phyloP scores from a whole-genome alignment of 345 rosid species.

The Eucalyptus grandis region DNA sequence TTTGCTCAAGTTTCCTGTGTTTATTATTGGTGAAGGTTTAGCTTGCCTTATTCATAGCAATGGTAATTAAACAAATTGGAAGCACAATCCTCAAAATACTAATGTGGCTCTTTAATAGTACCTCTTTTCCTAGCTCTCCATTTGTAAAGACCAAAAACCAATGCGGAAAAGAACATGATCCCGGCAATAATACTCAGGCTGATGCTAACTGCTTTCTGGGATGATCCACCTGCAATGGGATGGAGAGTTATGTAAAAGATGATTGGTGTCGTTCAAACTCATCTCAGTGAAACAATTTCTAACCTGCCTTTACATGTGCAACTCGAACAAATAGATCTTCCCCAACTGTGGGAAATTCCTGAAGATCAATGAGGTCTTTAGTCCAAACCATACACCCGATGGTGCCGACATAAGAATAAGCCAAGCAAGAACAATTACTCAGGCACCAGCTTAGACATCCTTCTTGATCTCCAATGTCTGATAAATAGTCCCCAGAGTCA shows the following conservation, averaged over 20 bases:
- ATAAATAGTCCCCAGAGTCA: not conserved
- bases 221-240: not conserved
- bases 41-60: not conserved
- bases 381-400: constrained; percentile 1
- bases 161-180: not conserved
- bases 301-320: not conserved
- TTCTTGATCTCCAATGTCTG: not conserved
- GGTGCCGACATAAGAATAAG: not conserved
- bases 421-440: constrained; percentile 6
- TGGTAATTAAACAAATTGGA: not conserved
- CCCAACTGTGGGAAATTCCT: not conserved
- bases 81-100: not conserved
- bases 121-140: not conserved
- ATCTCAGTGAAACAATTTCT: not conserved
- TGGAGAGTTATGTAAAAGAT: not conserved
- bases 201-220: not conserved
- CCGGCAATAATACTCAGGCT: not conserved
- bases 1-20: not conserved
- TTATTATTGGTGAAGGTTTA: not conserved
- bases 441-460: constrained; percentile 10
- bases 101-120: not conserved
- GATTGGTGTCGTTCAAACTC: not conserved
- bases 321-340: not conserved
- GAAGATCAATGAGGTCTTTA: not conserved
- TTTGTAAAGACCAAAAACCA: not conserved